phyloP scores from a whole-genome alignment of 371 early-diverging fungal species.

The Blastocladiella emersonii region DNA sequence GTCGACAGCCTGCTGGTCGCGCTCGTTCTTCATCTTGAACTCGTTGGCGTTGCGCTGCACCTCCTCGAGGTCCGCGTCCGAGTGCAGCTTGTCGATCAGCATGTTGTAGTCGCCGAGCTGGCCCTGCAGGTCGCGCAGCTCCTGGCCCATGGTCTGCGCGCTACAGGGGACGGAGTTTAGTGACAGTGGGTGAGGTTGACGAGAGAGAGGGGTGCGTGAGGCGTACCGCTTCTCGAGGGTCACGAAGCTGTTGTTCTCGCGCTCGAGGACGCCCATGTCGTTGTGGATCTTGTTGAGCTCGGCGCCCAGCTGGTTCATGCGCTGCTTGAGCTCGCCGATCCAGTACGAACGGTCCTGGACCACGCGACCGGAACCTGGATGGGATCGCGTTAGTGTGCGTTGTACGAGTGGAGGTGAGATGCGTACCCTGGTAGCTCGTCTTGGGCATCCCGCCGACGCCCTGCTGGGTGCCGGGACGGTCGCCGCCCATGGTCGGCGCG shows the following conservation, averaged over 20 bases:
- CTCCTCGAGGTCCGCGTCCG: constrained; percentile 32
- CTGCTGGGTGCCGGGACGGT: constrained; percentile 2
- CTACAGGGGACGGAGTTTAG: background rate
- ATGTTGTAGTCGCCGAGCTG: constrained; percentile 37
- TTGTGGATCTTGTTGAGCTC: background rate
- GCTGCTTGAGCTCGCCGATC: constrained; percentile 2
- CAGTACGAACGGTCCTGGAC: constrained; percentile 2
- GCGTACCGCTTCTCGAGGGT: background rate
- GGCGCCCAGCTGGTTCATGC: background rate
- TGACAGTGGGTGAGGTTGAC: background rate
- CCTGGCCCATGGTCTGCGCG: constrained; percentile 10
- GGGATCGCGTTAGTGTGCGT: background rate
- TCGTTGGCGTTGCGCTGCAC: constrained; percentile 22
- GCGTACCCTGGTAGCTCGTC: background rate
- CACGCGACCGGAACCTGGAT: background rate
- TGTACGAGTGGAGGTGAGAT: background rate
- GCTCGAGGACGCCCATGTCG: constrained; percentile 1
- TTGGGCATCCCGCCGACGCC: constrained; percentile 3
- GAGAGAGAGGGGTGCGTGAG: background rate
- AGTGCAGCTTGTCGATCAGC: constrained; percentile 33
- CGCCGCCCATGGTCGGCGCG: background rate
- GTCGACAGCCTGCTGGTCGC: constrained; percentile 24
- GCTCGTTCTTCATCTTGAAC: constrained; percentile 24
- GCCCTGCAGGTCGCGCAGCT: constrained; percentile 34
- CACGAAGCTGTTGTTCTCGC: background rate